Base-by-base conservation (phyloP, 148 eudicot genomes). In the Chenopodium album region DNA sequence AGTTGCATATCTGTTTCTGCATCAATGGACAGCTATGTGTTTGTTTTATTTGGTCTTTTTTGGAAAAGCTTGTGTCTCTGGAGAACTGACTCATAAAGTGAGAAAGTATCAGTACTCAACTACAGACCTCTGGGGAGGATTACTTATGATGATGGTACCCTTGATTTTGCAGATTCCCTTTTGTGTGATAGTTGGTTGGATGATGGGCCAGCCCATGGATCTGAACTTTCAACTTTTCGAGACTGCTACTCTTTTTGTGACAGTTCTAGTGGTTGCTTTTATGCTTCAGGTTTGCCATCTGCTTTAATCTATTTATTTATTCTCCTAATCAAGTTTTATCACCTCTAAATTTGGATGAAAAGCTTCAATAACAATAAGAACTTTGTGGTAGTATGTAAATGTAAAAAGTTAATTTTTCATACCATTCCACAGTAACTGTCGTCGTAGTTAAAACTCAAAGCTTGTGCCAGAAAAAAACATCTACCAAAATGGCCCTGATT, bases 181-280 rank as follows among this genome's bases (percentile, higher is more conserved):
- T 76, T 94, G 99, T 84, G 99, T 95, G 50, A 90, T 95, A 76
- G 88, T 91, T 73, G 99, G 99, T 82, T 95, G 99, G 99, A 50
- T 90, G 76, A 94, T 95, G 92, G 97, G 97, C 70, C 83, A 90
- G 80, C 94, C 92, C 44, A 94, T 95, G 99, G 99, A 95, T 88
- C 86, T 95, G 91, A 95, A 94, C 83, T 95, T 95, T 76, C 92
- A 89, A 86, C 91, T 95, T 71, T 95, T 95, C 75, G 99, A 95
- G 88, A 95, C 99, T 19, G 97, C 99, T 63, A 90, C 97, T 0
- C 97, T 95, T 73, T 95, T 95, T 78, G 92, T 95, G 76, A 91
- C 99, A 9, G 99, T 95, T 71, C 80, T 95, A 78, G 97, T 95
- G 56, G 99, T 95, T 87, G 98, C 97, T 63, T 95, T 95, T 84